Base-by-base conservation (phyloP, 163 green algal genomes). In the Scenedesmus sp. region DNA sequence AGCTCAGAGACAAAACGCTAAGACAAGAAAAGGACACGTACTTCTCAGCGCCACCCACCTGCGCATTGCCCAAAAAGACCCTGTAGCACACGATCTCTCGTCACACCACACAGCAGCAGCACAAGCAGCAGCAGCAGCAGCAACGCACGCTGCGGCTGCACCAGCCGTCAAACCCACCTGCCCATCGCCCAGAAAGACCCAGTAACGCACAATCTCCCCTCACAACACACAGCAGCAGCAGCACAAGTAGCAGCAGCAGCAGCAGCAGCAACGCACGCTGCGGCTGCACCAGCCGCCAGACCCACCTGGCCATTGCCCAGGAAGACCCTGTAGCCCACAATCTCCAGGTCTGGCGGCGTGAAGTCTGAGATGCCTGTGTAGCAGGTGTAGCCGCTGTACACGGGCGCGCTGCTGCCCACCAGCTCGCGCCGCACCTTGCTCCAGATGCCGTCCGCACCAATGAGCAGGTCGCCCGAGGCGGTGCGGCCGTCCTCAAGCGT, bases 241-340 rank as follows among this genome's bases (percentile, higher is more conserved):
- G 12, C 64, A 46, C 0, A 0, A 46, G 34, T 1, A 46, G 3
- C 16, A 13, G 12, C 64, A 46, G 34, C 34, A 46, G 34, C 34
- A 46, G 3, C 16, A 5, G 20, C 66, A 76, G 66, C 66, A 46
- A 46, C 34, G 34, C 34, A 46, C 34, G 34, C 34, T 46, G 3
- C 66, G 1, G 66, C 2, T 4, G 16, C 54, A 2, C 13, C 18
- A 12, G 8, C 81, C 4, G 5, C 60, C 12, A 59, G 5, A 5
- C 70, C 2, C 73, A 91, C 87, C 87, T 91, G 88, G 3, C 96
- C 94, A 90, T 99, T 98, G 94, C 98, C 98, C 76, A 99, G 96
- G 94, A 99, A 99, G 76, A 99, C 98, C 70, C 98, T 97, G 94
- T 99, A 99, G 54, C 97, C 98, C 1, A 98, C 96, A 18, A 97